Evolutionary conservation across 2,329 filamentous ascomycete species (phyloP).

Genomic region (Stagonosporopsis chrysanthemi): DNA sequence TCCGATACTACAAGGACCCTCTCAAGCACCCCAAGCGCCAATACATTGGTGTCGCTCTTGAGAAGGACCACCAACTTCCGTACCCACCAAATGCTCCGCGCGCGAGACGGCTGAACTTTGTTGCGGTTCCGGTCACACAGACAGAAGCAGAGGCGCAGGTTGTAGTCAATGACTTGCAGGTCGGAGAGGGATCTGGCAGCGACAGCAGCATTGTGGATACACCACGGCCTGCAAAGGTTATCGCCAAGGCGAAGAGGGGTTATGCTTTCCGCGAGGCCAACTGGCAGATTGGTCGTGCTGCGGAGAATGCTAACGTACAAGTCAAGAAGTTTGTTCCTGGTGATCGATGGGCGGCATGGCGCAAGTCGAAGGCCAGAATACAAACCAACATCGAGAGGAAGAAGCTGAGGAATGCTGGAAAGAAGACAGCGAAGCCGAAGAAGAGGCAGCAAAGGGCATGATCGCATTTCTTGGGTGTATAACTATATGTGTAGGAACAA

Average conservation of each 20-base stretch:
- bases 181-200: constrained; percentile 28
- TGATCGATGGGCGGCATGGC: constrained; percentile 71
- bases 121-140: constrained; percentile 55
- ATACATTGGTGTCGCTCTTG: constrained; percentile 92
- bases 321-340: constrained; percentile 64
- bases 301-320: constrained; percentile 65
- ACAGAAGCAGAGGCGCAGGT: constrained; percentile 29
- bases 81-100: constrained; percentile 76
- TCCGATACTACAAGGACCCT: constrained; percentile 96
- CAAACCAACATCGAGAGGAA: constrained; percentile 63
- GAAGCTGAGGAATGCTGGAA: constrained; percentile 58
- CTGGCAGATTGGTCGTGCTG: constrained; percentile 71
- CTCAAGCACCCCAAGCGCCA: constrained; percentile 81
- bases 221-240: constrained; percentile 36
- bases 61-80: constrained; percentile 81
- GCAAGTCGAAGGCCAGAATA: constrained; percentile 63
- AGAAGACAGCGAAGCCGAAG: constrained; percentile 43
- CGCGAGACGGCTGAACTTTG: constrained; percentile 77
- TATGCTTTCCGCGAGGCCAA: constrained; percentile 72
- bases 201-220: constrained; percentile 42
- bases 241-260: constrained; percentile 54
- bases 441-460: constrained; percentile 32
- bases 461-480: constrained; percentile 24
- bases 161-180: constrained; percentile 31
- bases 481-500: constrained; percentile 34